Base-by-base conservation (phyloP, 768 basidiomycete species). In the Trametes coccinea region DNA sequence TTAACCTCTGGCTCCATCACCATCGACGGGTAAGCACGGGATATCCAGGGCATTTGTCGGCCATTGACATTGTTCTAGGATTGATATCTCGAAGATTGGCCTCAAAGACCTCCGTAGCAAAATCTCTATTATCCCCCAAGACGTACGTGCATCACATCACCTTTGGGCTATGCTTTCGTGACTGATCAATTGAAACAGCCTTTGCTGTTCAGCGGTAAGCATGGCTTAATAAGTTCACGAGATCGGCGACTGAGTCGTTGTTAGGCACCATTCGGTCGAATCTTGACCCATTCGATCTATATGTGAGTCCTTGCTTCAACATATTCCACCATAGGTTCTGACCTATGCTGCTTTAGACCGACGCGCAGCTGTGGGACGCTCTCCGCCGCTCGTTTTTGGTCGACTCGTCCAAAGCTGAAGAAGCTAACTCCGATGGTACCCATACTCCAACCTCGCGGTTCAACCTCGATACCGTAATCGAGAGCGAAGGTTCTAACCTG, bases 81-180 rank as follows among this genome's bases (percentile, higher is more conserved):
- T 88, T 44, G 87, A 92, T 67, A 87, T 92, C 16, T 81, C 83
- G 9, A 83, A 79, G 63, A 79, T 93, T 31, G 90, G 90, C 1
- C 75, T 93, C 22, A 80, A 76, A 61, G 84, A 86, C 66, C 75
- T 91, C 6, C 81, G 86, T 10, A 77, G 78, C 7, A 82, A 82
- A 57, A 77, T 86, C 37, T 80, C 85, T 0, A 85, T 88, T 59
- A 87, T 89, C 58, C 87, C 88, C 5, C 88, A 89, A 69, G 88
- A 89, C 64, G 79, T 86, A 72, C 66, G 79, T 71, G 7, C n/a
- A 3, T 17, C 9, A 46, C 29, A 9, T 31, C 51, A 37, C 37
- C 33, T 17, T 2, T 11, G 33, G 22, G 22, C 22, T 22, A 22
- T 22, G 22, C 22, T 22, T 22, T 22, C 34, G 11, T 11, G 34